A percentile compares a stretch with the other conserved stretches of the same genome.
Conservation (phyloP, 306 rosid genomes). For the Morella rubra region DNA sequence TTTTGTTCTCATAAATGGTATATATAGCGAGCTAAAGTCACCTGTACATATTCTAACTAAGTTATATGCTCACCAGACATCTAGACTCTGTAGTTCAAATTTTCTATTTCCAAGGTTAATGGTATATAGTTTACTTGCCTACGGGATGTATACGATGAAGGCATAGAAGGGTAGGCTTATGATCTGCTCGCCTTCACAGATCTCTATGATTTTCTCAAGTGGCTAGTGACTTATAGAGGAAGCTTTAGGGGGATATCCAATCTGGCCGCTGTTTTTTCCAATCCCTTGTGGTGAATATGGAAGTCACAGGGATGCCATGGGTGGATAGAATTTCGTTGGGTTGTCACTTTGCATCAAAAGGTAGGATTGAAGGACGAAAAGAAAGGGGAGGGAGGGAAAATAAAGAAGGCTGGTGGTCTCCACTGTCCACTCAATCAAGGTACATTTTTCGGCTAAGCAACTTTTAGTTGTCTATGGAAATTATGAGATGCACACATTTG, state of each 20-base stretch:
- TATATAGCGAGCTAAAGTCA: constrained; percentile 16
- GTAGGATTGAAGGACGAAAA: background rate
- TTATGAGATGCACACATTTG: background rate
- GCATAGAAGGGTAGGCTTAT: too few species aligned
- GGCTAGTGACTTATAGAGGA: background rate
- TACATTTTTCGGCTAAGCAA: background rate
- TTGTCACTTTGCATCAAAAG: background rate
- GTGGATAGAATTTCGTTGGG: background rate
- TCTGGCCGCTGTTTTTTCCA: background rate
- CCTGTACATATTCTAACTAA: constrained; percentile 29
- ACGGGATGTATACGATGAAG: background rate
- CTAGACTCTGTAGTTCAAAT: background rate
- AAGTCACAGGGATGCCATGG: background rate
- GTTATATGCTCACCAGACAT: constrained; percentile 2
- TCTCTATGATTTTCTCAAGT: background rate
- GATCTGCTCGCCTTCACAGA: background rate
- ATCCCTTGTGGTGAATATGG: background rate
- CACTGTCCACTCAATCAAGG: constrained; percentile 15
- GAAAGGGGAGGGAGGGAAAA: background rate
- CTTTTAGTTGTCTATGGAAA: background rate
- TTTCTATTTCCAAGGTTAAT: background rate
- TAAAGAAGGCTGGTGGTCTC: constrained; percentile 2
- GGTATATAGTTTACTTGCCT: background rate
- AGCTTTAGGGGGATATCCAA: background rate
- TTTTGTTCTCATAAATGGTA: constrained; percentile 34